Evolutionary conservation across 2,329 filamentous ascomycete genomes (phyloP), one percentile per base, ranked within the genome.

Genomic region (Fonsecaea pedrosoi): DNA sequence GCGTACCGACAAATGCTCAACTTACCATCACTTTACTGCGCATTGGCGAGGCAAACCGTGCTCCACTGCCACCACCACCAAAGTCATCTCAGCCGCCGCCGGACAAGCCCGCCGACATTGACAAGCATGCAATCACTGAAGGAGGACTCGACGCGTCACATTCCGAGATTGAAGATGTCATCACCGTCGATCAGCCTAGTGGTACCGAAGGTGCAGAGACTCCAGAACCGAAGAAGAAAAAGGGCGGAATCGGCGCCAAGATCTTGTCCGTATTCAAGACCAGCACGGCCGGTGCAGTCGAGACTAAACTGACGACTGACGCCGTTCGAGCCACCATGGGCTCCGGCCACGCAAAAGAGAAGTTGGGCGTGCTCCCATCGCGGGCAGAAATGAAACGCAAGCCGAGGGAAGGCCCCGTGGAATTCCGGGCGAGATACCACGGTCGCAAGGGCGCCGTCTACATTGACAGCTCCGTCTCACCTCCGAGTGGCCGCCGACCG

Each of bases 1-100:
- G 92, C 2, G 89, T 95, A 0, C 92, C 92, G 0, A 96, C 92
- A 1, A 95, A 96, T 75, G 91, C 92, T 3, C 92, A 96, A 74
- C 85, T 96, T 18, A 89, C 92, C 0, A 81, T 96, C 34, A 96
- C 92, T 0, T 83, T 96, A 1, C 86, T 96, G 10, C 90, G 92
- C 4, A 88, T 94, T 35, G 92, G 92, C 48, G 92, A 96, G 78
- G 87, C 86, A 10, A 94, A 94, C 78, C 90, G 91, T 71, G 89
- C 91, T 0, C 92, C 92, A 0, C 78, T 96, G 0, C 91, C 92
- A 0, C 88, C 86, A 10, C 85, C 86, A 25, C 85, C 86, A 15
- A 77, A 75, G 15, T 78, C 82, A 25, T 68, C 73, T 2, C 69
- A 76, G 9, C 78, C 82, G 34, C 82, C 84, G 2, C 80, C 84